Conservation (phyloP, 306 rosid species). For the Astragalus membranaceus region DNA sequence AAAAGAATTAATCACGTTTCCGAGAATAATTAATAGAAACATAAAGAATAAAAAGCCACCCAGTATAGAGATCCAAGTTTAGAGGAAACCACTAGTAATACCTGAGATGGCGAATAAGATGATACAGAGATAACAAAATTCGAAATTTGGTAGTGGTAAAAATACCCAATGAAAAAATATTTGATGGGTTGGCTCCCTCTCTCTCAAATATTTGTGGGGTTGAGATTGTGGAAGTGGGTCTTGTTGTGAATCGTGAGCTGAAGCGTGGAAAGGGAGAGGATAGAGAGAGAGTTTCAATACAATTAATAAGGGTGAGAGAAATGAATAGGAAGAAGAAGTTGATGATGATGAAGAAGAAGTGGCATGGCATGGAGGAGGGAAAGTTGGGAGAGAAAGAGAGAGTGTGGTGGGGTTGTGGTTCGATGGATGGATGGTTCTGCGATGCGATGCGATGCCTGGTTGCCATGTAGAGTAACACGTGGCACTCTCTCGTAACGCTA, state of each 20-base stretch:
- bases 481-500: slow-evolving; percentile 55
- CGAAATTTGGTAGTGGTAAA: slow-evolving; percentile 10
- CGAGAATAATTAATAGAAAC: slow-evolving; percentile 6
- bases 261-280: not conserved
- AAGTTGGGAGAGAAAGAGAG: not conserved
- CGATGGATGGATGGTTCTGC: slow-evolving; percentile 12
- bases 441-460: slow-evolving; percentile 50
- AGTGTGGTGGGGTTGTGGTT: not conserved
- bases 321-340: not conserved
- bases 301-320: slow-evolving; percentile 8
- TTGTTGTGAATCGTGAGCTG: not conserved
- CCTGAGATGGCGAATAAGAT: slow-evolving; percentile 22
- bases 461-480: slow-evolving; percentile 80
- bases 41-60: not conserved
- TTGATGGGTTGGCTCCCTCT: not conserved
- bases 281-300: not conserved
- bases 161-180: slow-evolving; percentile 8
- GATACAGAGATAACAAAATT: slow-evolving; percentile 11
- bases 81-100: slow-evolving; percentile 16
- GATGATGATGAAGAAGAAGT: slow-evolving; percentile 38
- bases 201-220: not conserved
- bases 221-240: not conserved
- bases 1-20: slow-evolving; percentile 7
- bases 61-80: slow-evolving; percentile 19
- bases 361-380: slow-evolving; percentile 23